Conservation (phyloP, 2,329 filamentous ascomycete genomes). For the Rhynchosporium secalis region DNA sequence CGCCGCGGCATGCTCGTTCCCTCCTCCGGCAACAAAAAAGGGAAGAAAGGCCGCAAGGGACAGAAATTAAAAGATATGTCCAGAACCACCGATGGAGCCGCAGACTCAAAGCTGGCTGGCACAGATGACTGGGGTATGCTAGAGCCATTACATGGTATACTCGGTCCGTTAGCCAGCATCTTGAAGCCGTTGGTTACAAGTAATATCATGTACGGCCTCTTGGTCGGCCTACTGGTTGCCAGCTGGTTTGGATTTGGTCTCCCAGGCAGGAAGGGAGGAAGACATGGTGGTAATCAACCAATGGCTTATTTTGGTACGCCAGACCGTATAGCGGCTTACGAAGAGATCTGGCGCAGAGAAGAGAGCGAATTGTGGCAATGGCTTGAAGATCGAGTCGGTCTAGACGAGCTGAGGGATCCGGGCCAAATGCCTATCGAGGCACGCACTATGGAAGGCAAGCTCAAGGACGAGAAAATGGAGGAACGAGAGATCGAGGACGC, state of each 20-base stretch:
- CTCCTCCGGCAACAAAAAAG: constrained; percentile 51
- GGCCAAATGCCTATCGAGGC: constrained; percentile 35
- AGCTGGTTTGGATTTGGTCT: constrained; percentile 69
- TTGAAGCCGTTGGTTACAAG: constrained; percentile 70
- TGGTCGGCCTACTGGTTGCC: constrained; percentile 71
- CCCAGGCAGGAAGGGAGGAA: constrained; percentile 30
- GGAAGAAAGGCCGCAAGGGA: constrained; percentile 49
- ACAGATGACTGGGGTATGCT: constrained; percentile 70
- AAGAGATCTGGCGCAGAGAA: constrained; percentile 68
- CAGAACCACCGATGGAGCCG: constrained; percentile 42
- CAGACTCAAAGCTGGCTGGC: constrained; percentile 40
- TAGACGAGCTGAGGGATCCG: constrained; percentile 71
- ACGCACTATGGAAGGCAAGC: constrained; percentile 30
- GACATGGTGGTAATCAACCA: constrained; percentile 37
- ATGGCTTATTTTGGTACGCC: constrained; percentile 48
- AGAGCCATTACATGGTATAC: constrained; percentile 71
- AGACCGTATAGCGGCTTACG: constrained; percentile 78
- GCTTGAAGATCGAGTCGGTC: constrained; percentile 44
- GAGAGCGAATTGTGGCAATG: constrained; percentile 42
- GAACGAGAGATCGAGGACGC: constrained; percentile 38
- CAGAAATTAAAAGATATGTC: constrained; percentile 48
- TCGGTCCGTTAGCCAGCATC: constrained; percentile 70
- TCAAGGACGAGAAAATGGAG: constrained; percentile 36
- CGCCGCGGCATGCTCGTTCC: constrained; percentile 54
- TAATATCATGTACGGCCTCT: constrained; percentile 74